Conservation (phyloP, 2,329 filamentous ascomycete species). For the Colletotrichum sp. region DNA sequence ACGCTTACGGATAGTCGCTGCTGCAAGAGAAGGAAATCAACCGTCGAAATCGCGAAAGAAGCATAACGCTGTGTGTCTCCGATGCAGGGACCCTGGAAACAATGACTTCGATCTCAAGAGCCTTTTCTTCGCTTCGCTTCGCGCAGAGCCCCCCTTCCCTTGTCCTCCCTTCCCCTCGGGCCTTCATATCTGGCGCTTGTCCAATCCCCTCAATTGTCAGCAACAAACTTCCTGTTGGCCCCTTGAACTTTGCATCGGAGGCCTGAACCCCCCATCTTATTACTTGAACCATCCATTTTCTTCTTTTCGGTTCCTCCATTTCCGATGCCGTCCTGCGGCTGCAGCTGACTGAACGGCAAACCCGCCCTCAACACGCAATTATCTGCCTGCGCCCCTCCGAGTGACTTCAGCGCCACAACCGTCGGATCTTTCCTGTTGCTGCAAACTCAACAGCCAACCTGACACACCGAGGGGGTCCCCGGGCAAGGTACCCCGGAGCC, state of each 20-base stretch:
- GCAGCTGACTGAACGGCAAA: neutral
- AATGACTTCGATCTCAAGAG: neutral
- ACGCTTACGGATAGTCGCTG: neutral
- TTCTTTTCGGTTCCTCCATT: neutral
- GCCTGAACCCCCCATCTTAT: neutral
- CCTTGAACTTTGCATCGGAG: neutral
- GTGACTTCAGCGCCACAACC: conserved; percentile 1
- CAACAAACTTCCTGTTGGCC: neutral
- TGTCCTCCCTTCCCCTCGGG: neutral
- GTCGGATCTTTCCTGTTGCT: conserved; percentile 1
- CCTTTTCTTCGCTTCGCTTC: conserved; percentile 6
- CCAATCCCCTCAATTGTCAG: neutral
- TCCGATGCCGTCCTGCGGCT: neutral
- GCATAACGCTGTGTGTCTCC: neutral
- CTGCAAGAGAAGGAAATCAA: neutral
- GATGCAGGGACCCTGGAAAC: conserved; percentile 7
- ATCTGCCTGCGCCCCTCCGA: neutral
- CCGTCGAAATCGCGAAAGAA: neutral
- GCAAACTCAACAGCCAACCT: conserved; percentile 6
- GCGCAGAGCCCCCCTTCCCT: neutral
- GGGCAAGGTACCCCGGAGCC: conserved; percentile 7
- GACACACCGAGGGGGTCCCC: conserved; percentile 1
- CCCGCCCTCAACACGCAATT: neutral
- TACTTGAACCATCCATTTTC: neutral
- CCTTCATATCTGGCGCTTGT: neutral